Evolutionary conservation across 148 eudicot genomes (phyloP).

Genomic region (Camellia japonica): DNA sequence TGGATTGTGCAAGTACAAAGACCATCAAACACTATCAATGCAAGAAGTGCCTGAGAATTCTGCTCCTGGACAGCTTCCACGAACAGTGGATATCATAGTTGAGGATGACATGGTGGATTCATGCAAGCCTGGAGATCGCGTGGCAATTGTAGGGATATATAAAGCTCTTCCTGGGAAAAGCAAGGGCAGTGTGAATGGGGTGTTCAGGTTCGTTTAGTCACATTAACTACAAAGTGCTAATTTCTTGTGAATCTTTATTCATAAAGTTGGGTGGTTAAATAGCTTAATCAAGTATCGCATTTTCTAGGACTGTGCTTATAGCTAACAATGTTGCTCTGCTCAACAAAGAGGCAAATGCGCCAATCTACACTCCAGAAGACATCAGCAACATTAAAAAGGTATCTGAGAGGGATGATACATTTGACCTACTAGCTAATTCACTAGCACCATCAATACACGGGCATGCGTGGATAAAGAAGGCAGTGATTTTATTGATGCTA

Average conservation of each 20-base stretch:
- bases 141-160: constrained; percentile 90
- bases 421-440: constrained; percentile 79
- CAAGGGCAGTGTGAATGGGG: constrained; percentile 96
- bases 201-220: constrained; percentile 66
- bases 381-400: constrained; percentile 71
- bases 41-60: constrained; percentile 99
- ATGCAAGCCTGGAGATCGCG: constrained; percentile 99
- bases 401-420: constrained; percentile 73
- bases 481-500: constrained; percentile 84
- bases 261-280: not conserved
- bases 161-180: constrained; percentile 96
- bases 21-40: constrained; percentile 94
- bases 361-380: constrained; percentile 73
- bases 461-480: constrained; percentile 95
- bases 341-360: constrained; percentile 92
- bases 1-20: constrained; percentile 96
- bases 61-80: constrained; percentile 98
- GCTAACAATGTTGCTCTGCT: constrained; percentile 89
- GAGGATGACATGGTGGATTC: constrained; percentile 98
- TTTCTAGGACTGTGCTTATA: constrained; percentile 84
- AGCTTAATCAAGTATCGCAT: constrained; percentile 1
- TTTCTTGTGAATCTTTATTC: not conserved
- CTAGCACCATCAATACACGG: constrained; percentile 98
- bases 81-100: constrained; percentile 86
- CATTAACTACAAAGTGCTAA: not conserved